Percentiles rank a stretch among this genome's conserved stretches.
Conservation (phyloP, 2,329 filamentous ascomycete genomes). For the Coccinonectria pachysandricola region DNA sequence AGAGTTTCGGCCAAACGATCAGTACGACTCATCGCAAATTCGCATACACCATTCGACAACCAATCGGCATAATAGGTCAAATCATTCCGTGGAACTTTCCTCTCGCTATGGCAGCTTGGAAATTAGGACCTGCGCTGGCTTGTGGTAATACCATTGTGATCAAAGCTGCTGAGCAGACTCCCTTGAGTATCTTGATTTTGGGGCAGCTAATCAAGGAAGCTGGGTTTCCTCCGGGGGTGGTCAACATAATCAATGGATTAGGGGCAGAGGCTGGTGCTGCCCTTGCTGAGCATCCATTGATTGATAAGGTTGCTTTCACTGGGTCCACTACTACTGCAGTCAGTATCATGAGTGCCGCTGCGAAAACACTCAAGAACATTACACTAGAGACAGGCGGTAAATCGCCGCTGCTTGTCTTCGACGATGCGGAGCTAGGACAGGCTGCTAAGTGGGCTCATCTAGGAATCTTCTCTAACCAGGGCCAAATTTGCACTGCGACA, state of each 20-base stretch:
- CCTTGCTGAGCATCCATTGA: constrained; percentile 53
- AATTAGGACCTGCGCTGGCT: constrained; percentile 61
- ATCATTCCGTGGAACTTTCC: constrained; percentile 71
- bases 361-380: constrained; percentile 55
- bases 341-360: constrained; percentile 66
- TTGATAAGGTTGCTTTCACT: constrained; percentile 74
- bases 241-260: constrained; percentile 66
- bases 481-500: constrained; percentile 56
- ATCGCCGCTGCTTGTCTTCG: constrained; percentile 52
- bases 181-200: constrained; percentile 54
- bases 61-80: constrained; percentile 63
- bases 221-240: constrained; percentile 67
- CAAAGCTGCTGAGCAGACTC: constrained; percentile 59
- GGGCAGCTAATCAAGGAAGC: constrained; percentile 59
- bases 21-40: constrained; percentile 58
- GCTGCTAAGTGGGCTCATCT: constrained; percentile 49
- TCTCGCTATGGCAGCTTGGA: constrained; percentile 44
- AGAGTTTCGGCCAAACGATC: constrained; percentile 68
- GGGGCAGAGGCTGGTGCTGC: constrained; percentile 59
- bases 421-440: constrained; percentile 56
- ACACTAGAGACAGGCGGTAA: constrained; percentile 60
- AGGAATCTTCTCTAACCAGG: constrained; percentile 49
- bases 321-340: constrained; percentile 63
- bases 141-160: constrained; percentile 54
- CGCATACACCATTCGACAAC: constrained; percentile 65